Evolutionary conservation across 768 basidiomycete genomes (phyloP).

Genomic region (Cyathus striatus): DNA sequence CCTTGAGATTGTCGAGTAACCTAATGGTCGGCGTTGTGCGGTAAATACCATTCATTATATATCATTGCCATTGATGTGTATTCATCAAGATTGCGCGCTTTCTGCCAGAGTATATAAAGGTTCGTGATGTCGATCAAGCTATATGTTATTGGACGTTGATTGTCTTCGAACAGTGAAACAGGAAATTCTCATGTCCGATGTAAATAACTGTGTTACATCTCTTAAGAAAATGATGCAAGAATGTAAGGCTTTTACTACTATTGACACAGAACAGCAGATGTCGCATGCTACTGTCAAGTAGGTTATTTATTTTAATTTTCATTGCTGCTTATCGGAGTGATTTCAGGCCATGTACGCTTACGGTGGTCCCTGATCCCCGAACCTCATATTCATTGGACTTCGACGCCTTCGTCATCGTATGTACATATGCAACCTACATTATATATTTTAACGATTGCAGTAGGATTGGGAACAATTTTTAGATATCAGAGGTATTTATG

Average conservation of each 20-base stretch:
- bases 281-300: constrained; percentile 62
- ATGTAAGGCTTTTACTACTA: constrained; percentile 37
- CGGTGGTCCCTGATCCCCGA: constrained; percentile 46
- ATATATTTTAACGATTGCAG: constrained; percentile 1
- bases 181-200: constrained; percentile 78
- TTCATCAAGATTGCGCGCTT: not conserved
- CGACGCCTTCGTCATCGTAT: constrained; percentile 59
- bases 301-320: constrained; percentile 8
- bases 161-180: constrained; percentile 57
- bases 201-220: constrained; percentile 68
- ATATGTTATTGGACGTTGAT: constrained; percentile 1
- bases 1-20: constrained; percentile 82
- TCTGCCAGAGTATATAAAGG: constrained; percentile 45
- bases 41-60: constrained; percentile 28
- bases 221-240: constrained; percentile 79
- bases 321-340: constrained; percentile 2
- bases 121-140: too few species aligned
- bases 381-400: constrained; percentile 50
- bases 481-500: constrained; percentile 43
- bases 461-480: constrained; percentile 65
- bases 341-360: constrained; percentile 44
- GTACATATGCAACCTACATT: constrained; percentile 12
- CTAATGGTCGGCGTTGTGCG: constrained; percentile 86
- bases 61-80: not conserved
- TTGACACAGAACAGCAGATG: constrained; percentile 63